A percentile compares a stretch with the other conserved stretches of the same genome.
Conservation (phyloP, 768 basidiomycete genomes). For the Phylloporus arenicola region DNA sequence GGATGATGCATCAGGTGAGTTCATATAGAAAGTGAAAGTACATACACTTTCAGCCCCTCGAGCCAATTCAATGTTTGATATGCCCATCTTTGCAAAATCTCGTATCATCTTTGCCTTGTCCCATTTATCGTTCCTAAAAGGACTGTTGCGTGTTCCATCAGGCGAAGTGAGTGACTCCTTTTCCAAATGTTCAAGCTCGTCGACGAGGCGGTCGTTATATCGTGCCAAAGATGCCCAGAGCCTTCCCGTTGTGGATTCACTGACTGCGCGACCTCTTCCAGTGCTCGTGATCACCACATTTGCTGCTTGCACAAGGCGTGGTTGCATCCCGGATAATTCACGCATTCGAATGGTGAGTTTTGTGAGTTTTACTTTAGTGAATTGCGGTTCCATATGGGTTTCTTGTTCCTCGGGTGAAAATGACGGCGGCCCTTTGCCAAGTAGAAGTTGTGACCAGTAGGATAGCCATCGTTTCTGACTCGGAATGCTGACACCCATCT, state of each 20-base stretch:
- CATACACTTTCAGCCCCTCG: constrained; percentile 12
- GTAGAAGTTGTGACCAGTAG: constrained; percentile 70
- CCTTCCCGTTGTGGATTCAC: constrained; percentile 32
- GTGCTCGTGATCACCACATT: constrained; percentile 48
- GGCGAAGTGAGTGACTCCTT: constrained; percentile 39
- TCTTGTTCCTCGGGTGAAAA: constrained; percentile 22
- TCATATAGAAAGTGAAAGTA: not conserved
- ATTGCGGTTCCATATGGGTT: constrained; percentile 7
- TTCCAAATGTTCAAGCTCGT: constrained; percentile 60
- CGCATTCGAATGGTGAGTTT: constrained; percentile 56
- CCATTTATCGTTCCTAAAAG: constrained; percentile 56
- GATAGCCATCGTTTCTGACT: constrained; percentile 74
- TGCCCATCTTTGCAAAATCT: constrained; percentile 62
- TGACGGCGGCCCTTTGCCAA: constrained; percentile 47
- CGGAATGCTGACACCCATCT: constrained; percentile 73
- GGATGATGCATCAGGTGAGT: not conserved
- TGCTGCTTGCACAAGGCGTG: constrained; percentile 51
- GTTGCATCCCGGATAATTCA: constrained; percentile 47
- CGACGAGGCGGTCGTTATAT: constrained; percentile 69
- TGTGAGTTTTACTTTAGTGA: constrained; percentile 50
- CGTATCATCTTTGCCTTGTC: constrained; percentile 76
- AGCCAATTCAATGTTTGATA: constrained; percentile 13
- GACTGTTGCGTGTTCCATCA: constrained; percentile 30
- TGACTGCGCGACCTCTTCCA: constrained; percentile 30
- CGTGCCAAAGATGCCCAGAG: constrained; percentile 76